phyloP scores from a whole-genome alignment of 2,329 filamentous ascomycete species.

The Cladosporium phlei region DNA sequence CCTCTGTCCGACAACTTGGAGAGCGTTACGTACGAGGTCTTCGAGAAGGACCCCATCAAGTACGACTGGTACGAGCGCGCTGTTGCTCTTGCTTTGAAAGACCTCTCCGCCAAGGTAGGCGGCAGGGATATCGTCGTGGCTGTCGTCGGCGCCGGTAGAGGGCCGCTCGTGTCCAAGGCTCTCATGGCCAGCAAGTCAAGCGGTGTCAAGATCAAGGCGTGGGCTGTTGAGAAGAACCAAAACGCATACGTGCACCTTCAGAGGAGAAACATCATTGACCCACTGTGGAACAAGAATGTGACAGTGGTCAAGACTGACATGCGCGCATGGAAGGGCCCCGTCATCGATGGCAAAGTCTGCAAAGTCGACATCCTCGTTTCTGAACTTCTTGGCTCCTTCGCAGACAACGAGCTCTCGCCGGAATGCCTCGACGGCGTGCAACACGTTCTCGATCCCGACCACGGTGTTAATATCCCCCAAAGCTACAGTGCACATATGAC shows the following conservation, averaged over 20 bases:
- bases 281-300: conserved; percentile 70
- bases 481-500: conserved; percentile 91
- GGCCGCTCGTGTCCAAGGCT: conserved; percentile 83
- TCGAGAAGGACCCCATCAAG: conserved; percentile 96
- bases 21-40: conserved; percentile 95
- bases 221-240: conserved; percentile 96
- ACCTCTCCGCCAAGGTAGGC: conserved; percentile 76
- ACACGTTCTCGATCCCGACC: conserved; percentile 70
- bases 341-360: conserved; percentile 49
- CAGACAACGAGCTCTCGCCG: conserved; percentile 92
- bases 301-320: conserved; percentile 94
- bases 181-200: conserved; percentile 73
- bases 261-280: conserved; percentile 68
- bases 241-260: conserved; percentile 94
- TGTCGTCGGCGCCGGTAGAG: conserved; percentile 88
- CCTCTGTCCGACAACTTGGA: conserved; percentile 94
- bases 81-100: conserved; percentile 70
- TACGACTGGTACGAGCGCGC: conserved; percentile 93
- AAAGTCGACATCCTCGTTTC: conserved; percentile 90
- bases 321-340: conserved; percentile 88
- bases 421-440: conserved; percentile 96
- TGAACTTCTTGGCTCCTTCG: conserved; percentile 90
- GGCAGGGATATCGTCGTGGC: conserved; percentile 75
- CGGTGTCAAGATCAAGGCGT: conserved; percentile 74
- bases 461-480: conserved; percentile 88